phyloP scores from a whole-genome alignment of 441 rosid genomes.

The Melianthus villosus region DNA sequence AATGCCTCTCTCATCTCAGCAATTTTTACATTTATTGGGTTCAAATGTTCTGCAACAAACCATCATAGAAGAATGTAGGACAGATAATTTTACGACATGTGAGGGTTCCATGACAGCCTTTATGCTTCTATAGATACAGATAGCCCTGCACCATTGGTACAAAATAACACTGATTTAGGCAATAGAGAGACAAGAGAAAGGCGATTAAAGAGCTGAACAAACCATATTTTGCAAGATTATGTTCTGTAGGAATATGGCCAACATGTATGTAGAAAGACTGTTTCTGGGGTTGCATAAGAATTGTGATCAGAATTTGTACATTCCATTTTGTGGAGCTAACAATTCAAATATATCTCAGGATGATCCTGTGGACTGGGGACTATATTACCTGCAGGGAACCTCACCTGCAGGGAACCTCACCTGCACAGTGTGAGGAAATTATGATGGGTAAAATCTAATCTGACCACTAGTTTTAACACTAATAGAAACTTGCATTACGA shows the following conservation, averaged over 20 bases:
- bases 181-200: background rate
- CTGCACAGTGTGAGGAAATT: no score
- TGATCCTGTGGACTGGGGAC: conserved; percentile 56
- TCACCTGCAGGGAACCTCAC: conserved; percentile 29
- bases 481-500: no score
- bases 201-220: conserved; percentile 1
- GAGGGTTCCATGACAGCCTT: conserved; percentile 1
- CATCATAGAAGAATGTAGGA: background rate
- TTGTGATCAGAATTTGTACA: conserved; percentile 90
- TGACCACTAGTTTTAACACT: no score
- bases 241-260: conserved; percentile 83
- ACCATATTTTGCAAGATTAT: conserved; percentile 82
- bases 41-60: conserved; percentile 58
- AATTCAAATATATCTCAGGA: conserved; percentile 82
- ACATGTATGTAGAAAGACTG: conserved; percentile 85
- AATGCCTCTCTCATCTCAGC: conserved; percentile 87
- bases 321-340: conserved; percentile 47
- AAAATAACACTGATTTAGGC: no score
- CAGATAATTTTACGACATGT: no score
- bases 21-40: conserved; percentile 86
- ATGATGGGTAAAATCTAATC: no score
- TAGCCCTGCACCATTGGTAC: no score
- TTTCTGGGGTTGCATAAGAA: conserved; percentile 69
- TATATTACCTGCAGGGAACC: conserved; percentile 48
- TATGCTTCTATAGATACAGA: background rate